A percentile compares a stretch with the other conserved stretches of the same genome.
Conservation (phyloP, 1,284 basidiomycete genomes). For the Tranzscheliella williamsii region DNA sequence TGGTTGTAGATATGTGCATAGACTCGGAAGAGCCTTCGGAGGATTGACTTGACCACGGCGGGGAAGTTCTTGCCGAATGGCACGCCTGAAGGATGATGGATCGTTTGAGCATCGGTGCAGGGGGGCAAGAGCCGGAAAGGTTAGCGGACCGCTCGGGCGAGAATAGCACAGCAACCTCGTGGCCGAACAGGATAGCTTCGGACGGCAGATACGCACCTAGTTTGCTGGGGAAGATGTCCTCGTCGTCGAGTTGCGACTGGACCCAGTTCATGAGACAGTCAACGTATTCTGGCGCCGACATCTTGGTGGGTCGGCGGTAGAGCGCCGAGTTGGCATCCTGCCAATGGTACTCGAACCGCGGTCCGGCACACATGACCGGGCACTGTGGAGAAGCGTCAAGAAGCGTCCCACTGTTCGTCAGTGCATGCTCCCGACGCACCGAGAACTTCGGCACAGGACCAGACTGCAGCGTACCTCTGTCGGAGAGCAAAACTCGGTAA, state of each 20-base stretch:
- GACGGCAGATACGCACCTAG: constrained; percentile 68
- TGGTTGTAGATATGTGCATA: constrained; percentile 99
- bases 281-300: constrained; percentile 75
- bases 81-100: constrained; percentile 68
- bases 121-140: no score
- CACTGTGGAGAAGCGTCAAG: constrained; percentile 67
- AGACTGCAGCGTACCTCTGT: no score
- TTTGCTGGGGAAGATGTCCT: constrained; percentile 88
- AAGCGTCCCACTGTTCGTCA: no score
- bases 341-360: constrained; percentile 97
- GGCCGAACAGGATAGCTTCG: no score
- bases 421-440: no score
- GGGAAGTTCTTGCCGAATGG: constrained; percentile 90
- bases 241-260: constrained; percentile 89
- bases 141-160: no score
- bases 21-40: constrained; percentile 89
- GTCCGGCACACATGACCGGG: constrained; percentile 97
- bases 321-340: constrained; percentile 69
- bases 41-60: constrained; percentile 86
- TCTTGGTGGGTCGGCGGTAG: constrained; percentile 57
- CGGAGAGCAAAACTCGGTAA: constrained; percentile 59
- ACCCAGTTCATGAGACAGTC: constrained; percentile 99
- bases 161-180: no score
- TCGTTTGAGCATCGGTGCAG: not conserved
- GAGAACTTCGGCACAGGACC: no score